Conservation (phyloP, 2,329 filamentous ascomycete species). For the Akanthomyces lecanii region DNA sequence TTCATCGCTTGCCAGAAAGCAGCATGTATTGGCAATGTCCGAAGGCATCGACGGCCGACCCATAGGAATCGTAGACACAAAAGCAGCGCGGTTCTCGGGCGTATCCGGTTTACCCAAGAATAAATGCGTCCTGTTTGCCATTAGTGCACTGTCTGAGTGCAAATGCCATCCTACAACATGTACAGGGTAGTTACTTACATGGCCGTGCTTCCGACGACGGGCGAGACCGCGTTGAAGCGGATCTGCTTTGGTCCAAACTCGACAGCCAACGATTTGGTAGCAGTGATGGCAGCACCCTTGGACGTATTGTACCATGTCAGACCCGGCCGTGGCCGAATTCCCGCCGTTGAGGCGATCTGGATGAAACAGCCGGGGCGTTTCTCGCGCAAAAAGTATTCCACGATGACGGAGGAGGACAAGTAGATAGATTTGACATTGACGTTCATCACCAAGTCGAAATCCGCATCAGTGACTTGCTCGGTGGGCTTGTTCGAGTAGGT, state of each 20-base stretch:
- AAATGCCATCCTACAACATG: neutral
- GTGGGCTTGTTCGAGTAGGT: conserved; percentile 60
- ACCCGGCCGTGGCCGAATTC: conserved; percentile 53
- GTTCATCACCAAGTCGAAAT: conserved; percentile 63
- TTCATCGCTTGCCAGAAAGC: conserved; percentile 68
- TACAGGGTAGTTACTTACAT: conserved; percentile 36
- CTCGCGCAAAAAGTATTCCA: conserved; percentile 57
- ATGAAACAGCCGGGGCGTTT: conserved; percentile 58
- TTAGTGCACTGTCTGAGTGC: neutral
- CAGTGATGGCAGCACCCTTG: conserved; percentile 62
- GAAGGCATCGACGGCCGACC: conserved; percentile 52
- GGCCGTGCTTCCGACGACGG: conserved; percentile 62
- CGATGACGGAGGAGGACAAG: conserved; percentile 53
- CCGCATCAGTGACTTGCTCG: conserved; percentile 57
- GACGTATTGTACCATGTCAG: conserved; percentile 68
- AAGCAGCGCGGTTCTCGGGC: conserved; percentile 53
- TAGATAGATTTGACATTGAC: conserved; percentile 68
- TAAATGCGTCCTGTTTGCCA: conserved; percentile 33
- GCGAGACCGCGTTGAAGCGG: conserved; percentile 68
- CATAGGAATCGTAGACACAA: conserved; percentile 51
- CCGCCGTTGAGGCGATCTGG: conserved; percentile 63
- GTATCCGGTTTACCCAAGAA: conserved; percentile 62
- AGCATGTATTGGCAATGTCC: conserved; percentile 67
- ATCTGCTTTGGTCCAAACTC: conserved; percentile 71
- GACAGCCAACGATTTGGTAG: conserved; percentile 57